Conservation (phyloP, 2,329 filamentous ascomycete species). For the Basipetospora chlamydospora region DNA sequence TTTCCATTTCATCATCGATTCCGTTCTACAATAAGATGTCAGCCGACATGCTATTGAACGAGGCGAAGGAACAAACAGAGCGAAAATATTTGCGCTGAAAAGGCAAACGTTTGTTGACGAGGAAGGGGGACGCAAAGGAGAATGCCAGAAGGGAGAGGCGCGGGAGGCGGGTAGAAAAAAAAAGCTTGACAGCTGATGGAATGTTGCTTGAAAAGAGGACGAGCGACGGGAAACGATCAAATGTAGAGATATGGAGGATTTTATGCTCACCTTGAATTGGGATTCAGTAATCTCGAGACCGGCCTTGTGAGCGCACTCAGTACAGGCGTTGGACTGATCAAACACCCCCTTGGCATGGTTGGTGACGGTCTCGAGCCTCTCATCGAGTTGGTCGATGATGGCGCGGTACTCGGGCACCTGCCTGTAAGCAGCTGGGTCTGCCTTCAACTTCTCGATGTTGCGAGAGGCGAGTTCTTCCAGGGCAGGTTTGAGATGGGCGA, state of each 20-base stretch:
- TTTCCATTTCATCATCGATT: constrained; percentile 22
- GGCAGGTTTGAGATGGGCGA: constrained; percentile 47
- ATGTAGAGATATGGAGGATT: constrained; percentile 1
- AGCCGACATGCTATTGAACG: not conserved
- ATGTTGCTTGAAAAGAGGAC: not conserved
- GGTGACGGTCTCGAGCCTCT: constrained; percentile 18
- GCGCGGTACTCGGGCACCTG: constrained; percentile 36
- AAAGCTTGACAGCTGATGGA: too few relatives aligned
- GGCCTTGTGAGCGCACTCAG: constrained; percentile 8
- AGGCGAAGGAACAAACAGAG: not conserved
- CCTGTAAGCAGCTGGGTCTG: constrained; percentile 37
- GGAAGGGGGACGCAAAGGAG: not conserved
- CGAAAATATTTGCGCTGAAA: too few relatives aligned
- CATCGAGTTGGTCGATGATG: constrained; percentile 36
- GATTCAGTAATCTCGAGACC: constrained; percentile 7
- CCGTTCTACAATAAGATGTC: constrained; percentile 16
- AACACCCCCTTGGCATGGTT: not conserved
- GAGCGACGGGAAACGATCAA: not conserved
- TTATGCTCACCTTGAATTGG: constrained; percentile 14
- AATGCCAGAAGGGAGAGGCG: not conserved
- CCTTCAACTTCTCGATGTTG: constrained; percentile 40
- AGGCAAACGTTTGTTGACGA: not conserved
- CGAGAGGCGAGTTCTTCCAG: constrained; percentile 51
- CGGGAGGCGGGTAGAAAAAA: not conserved
- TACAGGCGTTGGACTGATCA: constrained; percentile 13